Conservation (phyloP, 2,329 filamentous ascomycete species). For the Aspergillus sp. region DNA sequence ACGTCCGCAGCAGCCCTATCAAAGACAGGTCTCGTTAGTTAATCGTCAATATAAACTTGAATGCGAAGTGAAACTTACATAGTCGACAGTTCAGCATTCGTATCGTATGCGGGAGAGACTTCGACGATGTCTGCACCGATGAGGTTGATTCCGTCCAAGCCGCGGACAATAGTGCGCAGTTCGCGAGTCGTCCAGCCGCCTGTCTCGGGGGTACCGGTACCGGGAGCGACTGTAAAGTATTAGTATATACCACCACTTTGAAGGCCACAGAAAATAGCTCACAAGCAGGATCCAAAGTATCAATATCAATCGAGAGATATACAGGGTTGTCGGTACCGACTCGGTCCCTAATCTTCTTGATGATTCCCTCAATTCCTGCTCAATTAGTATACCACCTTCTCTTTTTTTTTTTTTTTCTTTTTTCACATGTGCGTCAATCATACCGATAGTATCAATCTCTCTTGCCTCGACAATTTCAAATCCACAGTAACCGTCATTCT, state of each 20-base stretch:
- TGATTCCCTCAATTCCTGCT: slow-evolving; percentile 60
- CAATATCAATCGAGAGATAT: slow-evolving; percentile 80
- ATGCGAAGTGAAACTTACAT: slow-evolving; percentile 24
- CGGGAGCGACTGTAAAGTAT: slow-evolving; percentile 29
- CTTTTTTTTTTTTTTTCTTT: not conserved
- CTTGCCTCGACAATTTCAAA: slow-evolving; percentile 75
- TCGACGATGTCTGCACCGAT: slow-evolving; percentile 58
- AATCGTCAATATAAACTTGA: not conserved
- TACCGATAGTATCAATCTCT: slow-evolving; percentile 60
- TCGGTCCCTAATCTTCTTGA: slow-evolving; percentile 67
- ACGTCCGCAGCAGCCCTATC: slow-evolving; percentile 47
- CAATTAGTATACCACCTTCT: not conserved
- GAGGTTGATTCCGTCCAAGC: slow-evolving; percentile 51
- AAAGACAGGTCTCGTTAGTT: not conserved
- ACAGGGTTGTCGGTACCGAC: slow-evolving; percentile 70
- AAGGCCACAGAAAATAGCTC: slow-evolving; percentile 20
- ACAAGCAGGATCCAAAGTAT: slow-evolving; percentile 78
- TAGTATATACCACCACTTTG: not conserved
- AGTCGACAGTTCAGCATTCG: slow-evolving; percentile 51
- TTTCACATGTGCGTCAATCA: not conserved
- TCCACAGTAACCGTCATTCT: slow-evolving; percentile 77
- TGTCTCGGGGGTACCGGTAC: slow-evolving; percentile 55
- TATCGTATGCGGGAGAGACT: slow-evolving; percentile 57
- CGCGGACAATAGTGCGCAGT: slow-evolving; percentile 52
- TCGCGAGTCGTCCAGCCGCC: slow-evolving; percentile 58